Conservation (phyloP, 1,284 basidiomycete species). For the Fomitopsis betulina region DNA sequence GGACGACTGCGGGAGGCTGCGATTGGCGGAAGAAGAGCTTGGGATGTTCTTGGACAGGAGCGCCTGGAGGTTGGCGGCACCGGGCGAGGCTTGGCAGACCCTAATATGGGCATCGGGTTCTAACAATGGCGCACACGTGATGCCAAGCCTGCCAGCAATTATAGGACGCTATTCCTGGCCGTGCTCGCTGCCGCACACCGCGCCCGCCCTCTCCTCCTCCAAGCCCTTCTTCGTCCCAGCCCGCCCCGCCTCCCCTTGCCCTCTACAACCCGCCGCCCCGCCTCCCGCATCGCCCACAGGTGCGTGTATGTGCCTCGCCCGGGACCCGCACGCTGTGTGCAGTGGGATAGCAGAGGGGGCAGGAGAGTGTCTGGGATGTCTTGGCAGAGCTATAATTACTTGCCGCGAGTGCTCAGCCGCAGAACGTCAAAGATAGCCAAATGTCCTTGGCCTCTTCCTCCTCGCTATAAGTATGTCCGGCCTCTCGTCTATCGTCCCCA, state of each 20-base stretch:
- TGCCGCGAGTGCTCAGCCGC: slow-evolving; percentile 18
- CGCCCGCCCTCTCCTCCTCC: slow-evolving; percentile 1
- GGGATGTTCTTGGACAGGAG: not conserved
- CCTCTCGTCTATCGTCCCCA: slow-evolving; percentile 5
- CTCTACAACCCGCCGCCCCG: not conserved
- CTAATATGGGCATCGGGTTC: not conserved
- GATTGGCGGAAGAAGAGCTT: not conserved
- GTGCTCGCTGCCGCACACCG: not conserved
- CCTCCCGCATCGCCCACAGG: not conserved
- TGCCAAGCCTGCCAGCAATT: slow-evolving; percentile 7
- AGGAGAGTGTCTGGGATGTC: slow-evolving; percentile 16
- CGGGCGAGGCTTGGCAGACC: slow-evolving; percentile 2
- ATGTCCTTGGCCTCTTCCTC: slow-evolving; percentile 29
- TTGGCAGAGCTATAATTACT: slow-evolving; percentile 31
- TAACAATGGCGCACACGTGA: not conserved
- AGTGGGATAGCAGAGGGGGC: not conserved
- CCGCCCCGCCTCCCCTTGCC: not conserved
- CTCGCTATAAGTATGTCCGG: slow-evolving; percentile 22
- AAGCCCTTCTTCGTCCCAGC: not conserved
- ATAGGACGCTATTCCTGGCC: slow-evolving; percentile 9
- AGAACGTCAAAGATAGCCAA: slow-evolving; percentile 27
- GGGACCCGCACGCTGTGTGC: no score
- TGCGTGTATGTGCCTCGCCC: not conserved
- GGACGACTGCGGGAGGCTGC: not conserved
- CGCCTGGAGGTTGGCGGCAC: slow-evolving; percentile 1